Evolutionary conservation across 352 stramenopile species (phyloP), one percentile per base, ranked within the genome.

Genomic region (Pythium sukuiense): DNA sequence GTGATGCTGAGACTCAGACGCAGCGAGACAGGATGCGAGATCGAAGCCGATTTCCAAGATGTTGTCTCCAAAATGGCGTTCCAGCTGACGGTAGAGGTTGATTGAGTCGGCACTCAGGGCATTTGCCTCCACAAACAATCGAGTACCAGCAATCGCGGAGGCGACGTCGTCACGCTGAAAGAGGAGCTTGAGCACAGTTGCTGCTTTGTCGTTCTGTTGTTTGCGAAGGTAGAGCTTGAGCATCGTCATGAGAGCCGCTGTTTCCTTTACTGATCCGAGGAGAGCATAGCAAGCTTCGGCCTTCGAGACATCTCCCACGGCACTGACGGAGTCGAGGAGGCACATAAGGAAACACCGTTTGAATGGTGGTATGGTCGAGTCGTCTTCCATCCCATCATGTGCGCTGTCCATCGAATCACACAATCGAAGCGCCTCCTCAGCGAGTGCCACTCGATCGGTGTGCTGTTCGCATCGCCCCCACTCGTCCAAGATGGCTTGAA

Each of bases 11-110:
- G 65, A 35, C 39, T 69, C 45, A 65, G 79, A 72, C 63, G 68
- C 49, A 63, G 79, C 78, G 6, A 92, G 69, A 53, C 67, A 72
- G 41, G 78, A 90, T n/a, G 80, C 83, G 14, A 93, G 66, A 59
- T 92, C 85, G 30, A 92, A 49, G 52, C 76, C 80, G 43, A 94
- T 90, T 29, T 81, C 69, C 27, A 89, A 60, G 20, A 69, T 64
- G 27, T 76, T 60, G 61, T 87, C 80, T 4, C 80, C 82, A 32
- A 88, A 90, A 35, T 87, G 81, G 43, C 76, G 68, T n/a, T 83
- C 70, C 7, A 94, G 69, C 12, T 85, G 72, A 50, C 79, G 66
- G 70, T 89, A 94, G 55, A 92, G 71, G 35, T 80, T 57, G 29
- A 90, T 49, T 6, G 81, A 78, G 50, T 85, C 74, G 2, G 83